A percentile compares a stretch with the other conserved stretches of the same genome.
Conservation (phyloP, 2,329 filamentous ascomycete genomes). For the Dactylonectria estremocensis region DNA sequence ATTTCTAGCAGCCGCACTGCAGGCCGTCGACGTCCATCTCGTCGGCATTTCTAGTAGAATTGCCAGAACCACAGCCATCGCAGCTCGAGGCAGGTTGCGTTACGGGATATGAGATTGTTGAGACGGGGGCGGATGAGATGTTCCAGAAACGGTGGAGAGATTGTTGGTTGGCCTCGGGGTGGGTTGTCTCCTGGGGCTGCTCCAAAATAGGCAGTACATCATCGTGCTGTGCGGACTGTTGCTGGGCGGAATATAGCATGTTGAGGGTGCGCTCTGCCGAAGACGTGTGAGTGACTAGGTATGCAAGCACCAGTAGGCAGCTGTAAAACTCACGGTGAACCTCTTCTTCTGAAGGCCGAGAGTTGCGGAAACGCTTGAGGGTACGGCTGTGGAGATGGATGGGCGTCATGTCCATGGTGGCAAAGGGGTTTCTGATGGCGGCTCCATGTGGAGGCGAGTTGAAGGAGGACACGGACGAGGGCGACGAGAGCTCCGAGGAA, state of each 20-base stretch:
- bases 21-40: slow-evolving; percentile 62
- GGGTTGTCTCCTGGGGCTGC: slow-evolving; percentile 23
- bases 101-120: slow-evolving; percentile 43
- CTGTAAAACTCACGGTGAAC: slow-evolving; percentile 66
- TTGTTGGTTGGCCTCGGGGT: slow-evolving; percentile 56
- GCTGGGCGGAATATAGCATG: slow-evolving; percentile 72
- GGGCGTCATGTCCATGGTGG: slow-evolving; percentile 54
- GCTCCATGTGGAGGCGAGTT: slow-evolving; percentile 54
- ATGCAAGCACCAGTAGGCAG: neutral
- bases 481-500: slow-evolving; percentile 68
- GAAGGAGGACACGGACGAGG: slow-evolving; percentile 61
- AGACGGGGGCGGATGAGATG: slow-evolving; percentile 57
- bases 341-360: slow-evolving; percentile 68
- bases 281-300: slow-evolving; percentile 32
- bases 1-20: slow-evolving; percentile 62
- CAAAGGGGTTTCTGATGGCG: slow-evolving; percentile 50
- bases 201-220: slow-evolving; percentile 14
- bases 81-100: slow-evolving; percentile 57
- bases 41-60: slow-evolving; percentile 45
- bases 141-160: slow-evolving; percentile 75
- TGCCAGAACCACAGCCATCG: slow-evolving; percentile 66
- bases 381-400: slow-evolving; percentile 70
- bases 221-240: slow-evolving; percentile 41
- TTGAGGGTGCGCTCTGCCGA: slow-evolving; percentile 69
- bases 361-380: slow-evolving; percentile 73